A percentile compares a stretch with the other conserved stretches of the same genome.
Evolutionary conservation across 164 flowering plant genomes (phyloP).

Genomic region (Sedum album): DNA sequence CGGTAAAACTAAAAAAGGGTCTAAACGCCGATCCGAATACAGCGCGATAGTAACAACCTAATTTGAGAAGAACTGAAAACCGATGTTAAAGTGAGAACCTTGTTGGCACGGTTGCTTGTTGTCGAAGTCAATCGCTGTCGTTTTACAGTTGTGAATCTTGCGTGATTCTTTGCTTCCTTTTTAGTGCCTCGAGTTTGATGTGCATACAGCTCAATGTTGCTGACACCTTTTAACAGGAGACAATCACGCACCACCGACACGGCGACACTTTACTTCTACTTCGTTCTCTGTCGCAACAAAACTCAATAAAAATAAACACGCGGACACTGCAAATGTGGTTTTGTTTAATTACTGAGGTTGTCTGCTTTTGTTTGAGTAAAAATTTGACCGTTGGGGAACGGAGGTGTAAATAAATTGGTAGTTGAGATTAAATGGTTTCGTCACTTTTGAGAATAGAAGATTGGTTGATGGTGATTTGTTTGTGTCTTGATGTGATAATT

Average conservation of each 20-base stretch:
- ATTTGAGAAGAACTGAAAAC: not conserved
- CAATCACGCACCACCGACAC: constrained; percentile 6
- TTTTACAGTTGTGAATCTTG: not conserved
- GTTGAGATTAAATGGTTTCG: no score
- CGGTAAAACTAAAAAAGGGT: constrained; percentile 1
- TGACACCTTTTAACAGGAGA: not conserved
- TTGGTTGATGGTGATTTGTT: no score
- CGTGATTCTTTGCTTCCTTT: constrained; percentile 7
- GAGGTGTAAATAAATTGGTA: no score
- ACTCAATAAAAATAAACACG: no score
- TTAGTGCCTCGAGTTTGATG: not conserved
- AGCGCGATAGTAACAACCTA: not conserved
- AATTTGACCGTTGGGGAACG: no score
- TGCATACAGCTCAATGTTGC: not conserved
- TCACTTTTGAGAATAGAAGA: no score
- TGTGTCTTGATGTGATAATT: no score
- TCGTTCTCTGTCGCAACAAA: not conserved
- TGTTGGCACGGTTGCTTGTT: not conserved
- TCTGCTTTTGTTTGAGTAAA: no score
- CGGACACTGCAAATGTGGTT: no score
- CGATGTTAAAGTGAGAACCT: not conserved
- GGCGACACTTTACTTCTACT: not conserved
- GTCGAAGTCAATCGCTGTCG: constrained; percentile 1
- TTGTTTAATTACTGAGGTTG: no score
- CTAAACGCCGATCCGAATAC: not conserved